Conservation (phyloP, 805 yeast species). For the Yarrowia keelungensis region DNA sequence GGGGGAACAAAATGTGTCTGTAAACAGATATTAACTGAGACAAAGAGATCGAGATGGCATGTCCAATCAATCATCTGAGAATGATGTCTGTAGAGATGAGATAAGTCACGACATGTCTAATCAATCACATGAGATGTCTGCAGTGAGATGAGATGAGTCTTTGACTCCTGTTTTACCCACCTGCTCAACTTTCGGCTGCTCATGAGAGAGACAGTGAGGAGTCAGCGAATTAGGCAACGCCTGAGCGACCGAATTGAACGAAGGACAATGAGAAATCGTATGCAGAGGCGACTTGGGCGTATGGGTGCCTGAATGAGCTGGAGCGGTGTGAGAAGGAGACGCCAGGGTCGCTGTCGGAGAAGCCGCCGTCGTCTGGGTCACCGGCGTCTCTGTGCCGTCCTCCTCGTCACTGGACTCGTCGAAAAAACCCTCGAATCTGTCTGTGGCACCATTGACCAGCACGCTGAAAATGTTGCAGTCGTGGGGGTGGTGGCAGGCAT, state of each 20-base stretch:
- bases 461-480: constrained; percentile 27
- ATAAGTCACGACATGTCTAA: too few species aligned
- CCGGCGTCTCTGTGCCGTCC: background rate
- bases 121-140: too few species aligned
- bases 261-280: background rate
- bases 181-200: too few species aligned
- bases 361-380: background rate
- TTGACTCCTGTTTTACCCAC: too few species aligned
- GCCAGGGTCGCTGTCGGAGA: background rate
- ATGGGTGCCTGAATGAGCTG: background rate
- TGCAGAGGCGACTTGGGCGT: background rate
- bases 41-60: too few species aligned
- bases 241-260: background rate
- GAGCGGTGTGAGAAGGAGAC: background rate
- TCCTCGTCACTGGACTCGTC: constrained; percentile 15
- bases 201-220: constrained; percentile 1
- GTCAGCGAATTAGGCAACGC: background rate
- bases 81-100: too few species aligned
- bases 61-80: too few species aligned
- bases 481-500: constrained; percentile 20
- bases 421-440: background rate
- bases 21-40: too few species aligned
- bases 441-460: constrained; percentile 20
- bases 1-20: too few species aligned
- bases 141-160: too few species aligned